These are phyloP conservation scores for Nothophoma quercina DNA, from an alignment of 2,329 filamentous ascomycete genomes.

Conservation along the genomic window DNA sequence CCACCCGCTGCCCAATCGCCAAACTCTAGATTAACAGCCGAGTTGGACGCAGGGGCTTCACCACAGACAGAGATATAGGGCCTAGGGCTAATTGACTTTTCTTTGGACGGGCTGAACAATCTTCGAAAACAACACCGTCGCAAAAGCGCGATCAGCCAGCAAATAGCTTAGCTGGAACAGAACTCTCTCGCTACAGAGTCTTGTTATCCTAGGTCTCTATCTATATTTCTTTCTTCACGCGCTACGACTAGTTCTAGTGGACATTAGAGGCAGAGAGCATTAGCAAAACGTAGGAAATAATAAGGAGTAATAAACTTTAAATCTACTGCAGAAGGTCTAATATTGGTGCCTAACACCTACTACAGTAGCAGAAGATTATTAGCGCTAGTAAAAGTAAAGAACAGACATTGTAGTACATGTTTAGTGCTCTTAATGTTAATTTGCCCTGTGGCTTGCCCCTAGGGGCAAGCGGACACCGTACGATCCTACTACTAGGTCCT, in stretches of 20 bases:
- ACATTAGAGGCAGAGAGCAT: conserved; percentile 3
- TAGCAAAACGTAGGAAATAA: not conserved
- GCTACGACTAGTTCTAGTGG: not conserved
- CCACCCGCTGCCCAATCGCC: not conserved
- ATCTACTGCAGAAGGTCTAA: not conserved
- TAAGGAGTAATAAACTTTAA: not conserved
- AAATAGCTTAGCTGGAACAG: not conserved
- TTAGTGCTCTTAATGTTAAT: not conserved
- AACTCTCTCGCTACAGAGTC: not conserved
- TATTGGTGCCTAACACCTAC: not conserved
- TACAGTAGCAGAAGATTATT: not conserved
- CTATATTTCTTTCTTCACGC: not conserved
- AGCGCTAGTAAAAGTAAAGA: conserved; percentile 3
- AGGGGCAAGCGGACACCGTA: not conserved
- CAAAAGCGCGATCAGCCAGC: not conserved
- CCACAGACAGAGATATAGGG: not conserved
- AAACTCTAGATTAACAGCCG: not conserved
- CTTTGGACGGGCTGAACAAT: not conserved
- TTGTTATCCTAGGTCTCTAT: not conserved
- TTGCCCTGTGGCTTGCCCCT: not conserved
- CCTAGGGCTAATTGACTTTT: not conserved
- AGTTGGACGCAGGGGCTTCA: not conserved
- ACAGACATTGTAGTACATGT: not conserved
- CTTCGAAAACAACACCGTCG: not conserved
- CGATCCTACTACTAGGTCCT: not conserved